These are phyloP conservation scores for Candida sp. DNA, from an alignment of 1,139 yeast genomes.

Conservation along the genomic window DNA sequence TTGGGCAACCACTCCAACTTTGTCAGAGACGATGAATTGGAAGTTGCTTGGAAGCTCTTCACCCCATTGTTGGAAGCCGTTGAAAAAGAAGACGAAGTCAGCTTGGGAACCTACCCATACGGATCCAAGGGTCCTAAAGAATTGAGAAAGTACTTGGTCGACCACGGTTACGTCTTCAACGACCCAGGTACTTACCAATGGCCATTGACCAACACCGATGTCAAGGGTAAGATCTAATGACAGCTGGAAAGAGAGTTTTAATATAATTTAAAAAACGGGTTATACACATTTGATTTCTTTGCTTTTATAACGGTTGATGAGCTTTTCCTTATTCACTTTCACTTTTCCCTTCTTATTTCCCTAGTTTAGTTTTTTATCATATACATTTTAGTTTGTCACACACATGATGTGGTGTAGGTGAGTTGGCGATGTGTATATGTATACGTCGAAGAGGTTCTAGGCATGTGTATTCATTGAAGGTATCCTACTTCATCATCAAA, in stretches of 20 bases:
- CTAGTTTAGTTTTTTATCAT: neutral
- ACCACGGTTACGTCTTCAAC: conserved; percentile 72
- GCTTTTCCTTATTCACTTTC: neutral
- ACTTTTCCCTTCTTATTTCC: neutral
- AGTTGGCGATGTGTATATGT: neutral
- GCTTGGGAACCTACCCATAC: conserved; percentile 69
- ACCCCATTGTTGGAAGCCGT: conserved; percentile 86
- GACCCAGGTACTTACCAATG: conserved; percentile 72
- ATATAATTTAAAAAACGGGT: neutral
- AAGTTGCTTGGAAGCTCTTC: conserved; percentile 89
- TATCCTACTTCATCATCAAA: no score
- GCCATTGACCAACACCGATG: conserved; percentile 75
- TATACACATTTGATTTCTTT: neutral
- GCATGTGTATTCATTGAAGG: no score
- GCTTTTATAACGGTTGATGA: neutral
- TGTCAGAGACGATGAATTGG: conserved; percentile 98
- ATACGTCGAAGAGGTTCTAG: no score
- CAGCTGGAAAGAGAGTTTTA: neutral
- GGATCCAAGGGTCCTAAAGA: conserved; percentile 90
- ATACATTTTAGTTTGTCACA: neutral
- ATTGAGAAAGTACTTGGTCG: conserved; percentile 61
- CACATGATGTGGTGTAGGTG: neutral
- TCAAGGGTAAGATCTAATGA: conserved; percentile 26
- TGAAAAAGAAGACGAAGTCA: conserved; percentile 69
- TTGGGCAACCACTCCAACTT: conserved; percentile 96